A percentile compares a stretch with the other conserved stretches of the same genome.
These are phyloP conservation scores for Metschnikowia orientalis DNA, from an alignment of 805 yeast genomes.

Conservation along the genomic window DNA sequence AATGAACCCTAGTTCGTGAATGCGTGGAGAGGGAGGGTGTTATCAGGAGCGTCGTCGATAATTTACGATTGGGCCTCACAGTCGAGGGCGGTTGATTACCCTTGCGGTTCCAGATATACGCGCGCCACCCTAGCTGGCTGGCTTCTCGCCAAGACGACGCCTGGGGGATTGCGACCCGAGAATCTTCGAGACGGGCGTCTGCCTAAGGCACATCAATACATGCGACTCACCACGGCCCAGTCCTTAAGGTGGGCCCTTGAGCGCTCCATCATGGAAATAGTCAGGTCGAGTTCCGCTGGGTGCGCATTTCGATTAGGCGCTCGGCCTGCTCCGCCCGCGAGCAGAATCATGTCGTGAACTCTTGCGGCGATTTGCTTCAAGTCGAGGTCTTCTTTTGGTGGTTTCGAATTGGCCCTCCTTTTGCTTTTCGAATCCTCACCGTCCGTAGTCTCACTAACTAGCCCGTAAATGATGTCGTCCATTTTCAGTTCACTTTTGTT, in stretches of 20 bases:
- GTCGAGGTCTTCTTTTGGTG: conserved; percentile 3
- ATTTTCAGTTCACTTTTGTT: no score
- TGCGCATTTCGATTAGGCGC: conserved; percentile 2
- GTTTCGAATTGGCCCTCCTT: not conserved
- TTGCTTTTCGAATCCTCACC: not conserved
- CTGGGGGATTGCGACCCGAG: no score
- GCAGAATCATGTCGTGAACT: conserved; percentile 24
- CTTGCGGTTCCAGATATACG: conserved; percentile 2
- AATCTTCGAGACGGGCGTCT: no score
- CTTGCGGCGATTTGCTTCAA: conserved; percentile 28
- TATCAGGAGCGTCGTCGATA: conserved; percentile 19
- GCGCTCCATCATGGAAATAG: conserved; percentile 19
- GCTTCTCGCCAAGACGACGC: no score
- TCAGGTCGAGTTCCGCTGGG: conserved; percentile 13
- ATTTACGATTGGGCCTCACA: conserved; percentile 11
- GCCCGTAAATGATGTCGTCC: conserved; percentile 21
- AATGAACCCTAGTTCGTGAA: conserved; percentile 2
- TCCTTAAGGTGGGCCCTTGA: conserved; percentile 27
- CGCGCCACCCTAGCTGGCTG: no score
- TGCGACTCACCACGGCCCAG: conserved; percentile 35
- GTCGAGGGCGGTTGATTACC: conserved; percentile 1
- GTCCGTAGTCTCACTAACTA: conserved; percentile 21
- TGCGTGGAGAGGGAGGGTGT: conserved; percentile 7
- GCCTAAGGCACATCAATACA: no score
- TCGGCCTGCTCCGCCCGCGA: conserved; percentile 4